Conservation (phyloP, 495 filamentous ascomycete species). For the Hyaloscypha bicolor region DNA sequence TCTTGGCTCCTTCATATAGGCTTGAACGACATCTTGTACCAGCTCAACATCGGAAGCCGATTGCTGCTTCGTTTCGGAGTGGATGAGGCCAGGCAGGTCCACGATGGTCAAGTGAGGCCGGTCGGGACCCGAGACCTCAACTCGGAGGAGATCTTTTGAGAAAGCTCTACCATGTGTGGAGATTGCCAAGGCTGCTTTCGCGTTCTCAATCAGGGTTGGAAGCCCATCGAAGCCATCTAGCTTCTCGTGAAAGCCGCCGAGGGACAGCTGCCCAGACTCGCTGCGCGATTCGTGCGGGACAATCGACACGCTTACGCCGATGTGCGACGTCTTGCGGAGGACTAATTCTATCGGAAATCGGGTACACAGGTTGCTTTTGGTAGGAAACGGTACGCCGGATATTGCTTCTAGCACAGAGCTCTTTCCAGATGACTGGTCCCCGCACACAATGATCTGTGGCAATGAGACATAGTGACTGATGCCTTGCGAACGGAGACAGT, state of each 20-base stretch:
- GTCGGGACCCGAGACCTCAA: conserved; percentile 54
- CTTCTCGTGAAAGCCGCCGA: conserved; percentile 39
- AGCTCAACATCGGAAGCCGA: conserved; percentile 45
- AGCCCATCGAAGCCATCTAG: conserved; percentile 41
- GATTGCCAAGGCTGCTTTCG: conserved; percentile 48
- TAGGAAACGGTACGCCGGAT: conserved; percentile 61
- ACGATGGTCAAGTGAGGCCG: conserved; percentile 56
- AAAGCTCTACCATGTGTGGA: conserved; percentile 41
- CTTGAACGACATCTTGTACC: conserved; percentile 44
- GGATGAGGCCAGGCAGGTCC: conserved; percentile 55
- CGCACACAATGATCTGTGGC: conserved; percentile 66
- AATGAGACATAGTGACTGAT: conserved; percentile 58
- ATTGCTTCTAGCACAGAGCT: conserved; percentile 72
- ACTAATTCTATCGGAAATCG: conserved; percentile 59
- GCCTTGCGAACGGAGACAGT: conserved; percentile 52
- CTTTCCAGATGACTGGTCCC: conserved; percentile 65
- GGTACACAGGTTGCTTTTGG: conserved; percentile 52
- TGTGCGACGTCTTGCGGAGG: conserved; percentile 43
- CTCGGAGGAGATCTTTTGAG: conserved; percentile 48
- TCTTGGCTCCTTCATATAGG: conserved; percentile 49
- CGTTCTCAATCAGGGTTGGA: conserved; percentile 45
- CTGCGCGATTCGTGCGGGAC: conserved; percentile 37
- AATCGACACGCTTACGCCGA: conserved; percentile 41
- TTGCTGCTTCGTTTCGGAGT: conserved; percentile 47
- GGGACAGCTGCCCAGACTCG: conserved; percentile 30